These are phyloP conservation scores for Parsonsia alboflavescens DNA, from an alignment of 257 asterid species.

Conservation along the genomic window DNA sequence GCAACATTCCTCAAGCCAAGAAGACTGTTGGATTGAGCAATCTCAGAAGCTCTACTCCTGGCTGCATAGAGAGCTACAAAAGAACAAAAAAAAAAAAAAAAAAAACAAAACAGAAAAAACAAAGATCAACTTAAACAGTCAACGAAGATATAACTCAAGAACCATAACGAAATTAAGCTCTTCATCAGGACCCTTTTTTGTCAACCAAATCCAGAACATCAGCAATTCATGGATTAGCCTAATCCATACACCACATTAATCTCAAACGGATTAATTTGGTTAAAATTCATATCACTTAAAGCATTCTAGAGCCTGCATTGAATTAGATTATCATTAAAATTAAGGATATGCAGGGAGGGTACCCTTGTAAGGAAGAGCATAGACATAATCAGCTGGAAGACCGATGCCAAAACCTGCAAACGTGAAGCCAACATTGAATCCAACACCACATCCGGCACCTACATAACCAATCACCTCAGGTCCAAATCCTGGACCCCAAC, in stretches of 20 bases:
- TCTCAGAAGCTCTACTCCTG: slow-evolving; percentile 38
- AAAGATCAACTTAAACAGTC: neutral
- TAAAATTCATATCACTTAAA: neutral
- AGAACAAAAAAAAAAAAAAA: too few species aligned
- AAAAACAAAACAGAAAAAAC: slow-evolving; percentile 1
- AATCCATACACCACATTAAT: neutral
- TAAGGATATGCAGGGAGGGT: slow-evolving; percentile 6
- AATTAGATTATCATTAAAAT: neutral
- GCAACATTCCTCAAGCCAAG: slow-evolving; percentile 25
- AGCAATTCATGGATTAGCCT: neutral
- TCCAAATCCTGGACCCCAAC: slow-evolving; percentile 99
- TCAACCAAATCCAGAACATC: neutral
- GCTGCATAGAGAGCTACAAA: slow-evolving; percentile 42
- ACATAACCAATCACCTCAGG: slow-evolving; percentile 90
- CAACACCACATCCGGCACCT: slow-evolving; percentile 96
- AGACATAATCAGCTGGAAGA: slow-evolving; percentile 62
- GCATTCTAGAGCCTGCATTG: neutral
- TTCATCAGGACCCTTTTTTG: neutral
- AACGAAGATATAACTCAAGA: neutral
- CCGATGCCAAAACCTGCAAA: slow-evolving; percentile 81
- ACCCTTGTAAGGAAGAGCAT: slow-evolving; percentile 56
- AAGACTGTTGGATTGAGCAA: slow-evolving; percentile 35
- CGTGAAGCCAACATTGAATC: slow-evolving; percentile 82
- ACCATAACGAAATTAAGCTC: neutral
- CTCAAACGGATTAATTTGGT: neutral